Evolutionary conservation across 768 basidiomycete genomes (phyloP).

Genomic region (Boletus huronensis): DNA sequence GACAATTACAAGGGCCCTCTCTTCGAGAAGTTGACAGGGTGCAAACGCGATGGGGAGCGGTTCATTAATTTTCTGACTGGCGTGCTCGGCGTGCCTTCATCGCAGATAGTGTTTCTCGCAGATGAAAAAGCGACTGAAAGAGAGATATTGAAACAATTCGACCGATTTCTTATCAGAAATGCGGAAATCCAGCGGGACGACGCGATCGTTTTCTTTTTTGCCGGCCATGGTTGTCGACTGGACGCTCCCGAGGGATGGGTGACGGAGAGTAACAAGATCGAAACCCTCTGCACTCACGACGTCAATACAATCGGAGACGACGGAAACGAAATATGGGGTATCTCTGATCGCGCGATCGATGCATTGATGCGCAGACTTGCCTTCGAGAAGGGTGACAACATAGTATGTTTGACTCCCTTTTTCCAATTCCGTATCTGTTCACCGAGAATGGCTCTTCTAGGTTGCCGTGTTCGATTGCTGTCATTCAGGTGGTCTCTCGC

Average conservation of each 20-base stretch:
- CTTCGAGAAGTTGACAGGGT: neutral
- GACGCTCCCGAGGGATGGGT: conserved; percentile 19
- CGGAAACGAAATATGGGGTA: conserved; percentile 6
- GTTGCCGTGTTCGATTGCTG: conserved; percentile 21
- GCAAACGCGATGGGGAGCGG: conserved; percentile 17
- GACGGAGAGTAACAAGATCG: conserved; percentile 10
- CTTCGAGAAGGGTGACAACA: conserved; percentile 16
- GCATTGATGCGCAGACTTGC: conserved; percentile 15
- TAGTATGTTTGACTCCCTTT: conserved; percentile 3
- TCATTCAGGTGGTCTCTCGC: conserved; percentile 19
- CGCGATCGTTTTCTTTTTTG: conserved; percentile 18
- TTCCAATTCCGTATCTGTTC: neutral
- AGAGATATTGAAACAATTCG: conserved; percentile 5
- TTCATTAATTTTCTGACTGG: conserved; percentile 9
- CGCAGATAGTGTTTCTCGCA: conserved; percentile 14
- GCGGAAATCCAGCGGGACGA: conserved; percentile 10
- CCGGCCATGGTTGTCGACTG: conserved; percentile 13
- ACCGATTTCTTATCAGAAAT: conserved; percentile 11
- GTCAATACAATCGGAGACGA: conserved; percentile 1
- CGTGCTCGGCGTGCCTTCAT: conserved; percentile 11
- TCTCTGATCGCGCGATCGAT: conserved; percentile 16
- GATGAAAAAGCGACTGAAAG: conserved; percentile 11
- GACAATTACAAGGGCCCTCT: conserved; percentile 4
- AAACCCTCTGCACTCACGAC: conserved; percentile 16
- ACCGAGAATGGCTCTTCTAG: neutral